These are phyloP conservation scores for Pinus tabuliformis DNA, from an alignment of 75 land plant genomes.

Conservation along the genomic window DNA sequence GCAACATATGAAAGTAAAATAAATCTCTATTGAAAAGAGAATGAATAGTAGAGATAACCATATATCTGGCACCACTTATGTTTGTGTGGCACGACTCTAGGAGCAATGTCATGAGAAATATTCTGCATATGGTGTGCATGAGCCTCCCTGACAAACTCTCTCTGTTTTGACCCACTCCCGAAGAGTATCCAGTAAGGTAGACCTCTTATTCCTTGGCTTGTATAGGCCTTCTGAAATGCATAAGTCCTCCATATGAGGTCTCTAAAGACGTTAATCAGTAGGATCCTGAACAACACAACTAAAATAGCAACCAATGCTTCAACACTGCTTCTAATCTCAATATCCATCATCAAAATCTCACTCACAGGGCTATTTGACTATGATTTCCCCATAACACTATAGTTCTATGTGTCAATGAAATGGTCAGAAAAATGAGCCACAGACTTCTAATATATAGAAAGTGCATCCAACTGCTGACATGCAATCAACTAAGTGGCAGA, in stretches of 20 bases:
- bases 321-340: neutral
- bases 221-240: neutral
- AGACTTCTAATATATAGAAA: no score
- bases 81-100: constrained; percentile 11
- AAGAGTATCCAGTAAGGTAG: constrained; percentile 10
- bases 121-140: constrained; percentile 3
- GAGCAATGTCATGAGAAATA: constrained; percentile 16
- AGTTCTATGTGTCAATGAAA: no score
- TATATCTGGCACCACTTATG: constrained; percentile 11
- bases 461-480: no score
- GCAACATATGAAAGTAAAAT: neutral
- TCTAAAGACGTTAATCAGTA: neutral
- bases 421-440: no score
- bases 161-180: constrained; percentile 13
- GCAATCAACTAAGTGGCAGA: no score
- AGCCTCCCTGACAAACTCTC: neutral
- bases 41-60: constrained; percentile 1
- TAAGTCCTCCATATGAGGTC: constrained; percentile 17
- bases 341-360: no score
- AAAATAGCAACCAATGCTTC: neutral
- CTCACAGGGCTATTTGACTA: no score
- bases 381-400: no score
- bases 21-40: neutral
- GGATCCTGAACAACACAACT: neutral
- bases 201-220: constrained; percentile 24